Evolutionary conservation across 441 rosid species (phyloP).

Genomic region (Syzygium malaccense): DNA sequence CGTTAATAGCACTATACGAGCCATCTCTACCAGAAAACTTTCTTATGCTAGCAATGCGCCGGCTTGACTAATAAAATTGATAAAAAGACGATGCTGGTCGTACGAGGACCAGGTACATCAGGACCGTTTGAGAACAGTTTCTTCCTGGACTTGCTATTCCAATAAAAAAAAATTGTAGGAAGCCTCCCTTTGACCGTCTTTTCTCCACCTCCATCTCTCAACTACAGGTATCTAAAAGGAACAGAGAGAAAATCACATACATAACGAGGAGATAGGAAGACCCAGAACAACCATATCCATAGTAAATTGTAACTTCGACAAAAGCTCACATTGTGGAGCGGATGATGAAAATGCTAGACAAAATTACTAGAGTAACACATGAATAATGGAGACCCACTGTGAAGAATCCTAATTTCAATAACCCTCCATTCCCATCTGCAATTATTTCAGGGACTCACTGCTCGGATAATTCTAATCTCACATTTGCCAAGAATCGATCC

Average conservation of each 20-base stretch:
- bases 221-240: constrained; percentile 14
- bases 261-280: constrained; percentile 3
- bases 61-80: not conserved
- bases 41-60: not conserved
- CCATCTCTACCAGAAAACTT: not conserved
- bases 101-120: constrained; percentile 26
- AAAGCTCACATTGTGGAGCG: not conserved
- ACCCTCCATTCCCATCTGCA: too few relatives aligned
- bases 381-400: too few relatives aligned
- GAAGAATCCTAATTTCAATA: too few relatives aligned
- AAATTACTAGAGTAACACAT: too few relatives aligned
- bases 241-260: not conserved
- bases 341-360: too few relatives aligned
- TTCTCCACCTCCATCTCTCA: constrained; percentile 58
- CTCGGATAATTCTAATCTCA: too few relatives aligned
- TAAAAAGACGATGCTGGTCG: not conserved
- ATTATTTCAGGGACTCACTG: too few relatives aligned
- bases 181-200: constrained; percentile 60
- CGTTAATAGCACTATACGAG: not conserved
- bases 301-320: not conserved
- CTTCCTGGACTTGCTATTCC: constrained; percentile 85
- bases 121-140: constrained; percentile 48
- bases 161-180: constrained; percentile 71
- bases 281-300: not conserved
- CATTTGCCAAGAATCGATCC: too few relatives aligned